phyloP scores from a whole-genome alignment of 306 rosid genomes.

The Cucurbita pepo region DNA sequence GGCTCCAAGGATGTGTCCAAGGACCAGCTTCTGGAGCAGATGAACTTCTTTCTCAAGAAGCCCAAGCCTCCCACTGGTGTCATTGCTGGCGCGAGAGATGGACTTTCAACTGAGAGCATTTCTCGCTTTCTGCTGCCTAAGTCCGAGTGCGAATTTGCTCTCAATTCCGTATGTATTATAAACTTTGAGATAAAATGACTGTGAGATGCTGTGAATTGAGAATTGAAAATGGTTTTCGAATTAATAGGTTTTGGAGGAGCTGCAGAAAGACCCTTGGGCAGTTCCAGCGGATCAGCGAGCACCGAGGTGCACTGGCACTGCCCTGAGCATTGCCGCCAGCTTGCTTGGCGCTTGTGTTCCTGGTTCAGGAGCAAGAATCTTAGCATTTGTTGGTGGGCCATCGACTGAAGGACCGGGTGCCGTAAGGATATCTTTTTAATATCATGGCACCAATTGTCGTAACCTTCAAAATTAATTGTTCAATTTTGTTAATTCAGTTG shows the following conservation, averaged over 20 bases:
- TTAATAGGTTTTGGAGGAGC: conserved; percentile 71
- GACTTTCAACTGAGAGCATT: conserved; percentile 61
- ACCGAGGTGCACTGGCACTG: conserved; percentile 77
- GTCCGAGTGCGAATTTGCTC: conserved; percentile 66
- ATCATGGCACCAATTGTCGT: background rate
- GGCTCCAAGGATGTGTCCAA: conserved; percentile 67
- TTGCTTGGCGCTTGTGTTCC: conserved; percentile 95
- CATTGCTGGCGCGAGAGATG: conserved; percentile 81
- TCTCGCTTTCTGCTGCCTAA: conserved; percentile 68
- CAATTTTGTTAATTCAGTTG: background rate
- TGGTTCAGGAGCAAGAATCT: conserved; percentile 81
- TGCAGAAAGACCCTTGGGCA: conserved; percentile 92
- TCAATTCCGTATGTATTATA: conserved; percentile 46
- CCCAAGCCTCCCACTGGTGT: conserved; percentile 66
- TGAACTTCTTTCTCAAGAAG: conserved; percentile 66
- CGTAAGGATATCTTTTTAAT: conserved; percentile 35
- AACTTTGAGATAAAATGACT: background rate
- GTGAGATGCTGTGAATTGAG: background rate
- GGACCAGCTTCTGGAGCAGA: conserved; percentile 79
- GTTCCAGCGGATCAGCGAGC: conserved; percentile 76
- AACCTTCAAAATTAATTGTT: background rate
- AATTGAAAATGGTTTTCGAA: background rate
- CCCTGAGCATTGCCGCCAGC: conserved; percentile 67
- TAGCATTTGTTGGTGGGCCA: conserved; percentile 92
- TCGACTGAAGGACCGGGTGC: conserved; percentile 91